Conservation (phyloP, 768 basidiomycete species). For the Podaxis pistillaris region DNA sequence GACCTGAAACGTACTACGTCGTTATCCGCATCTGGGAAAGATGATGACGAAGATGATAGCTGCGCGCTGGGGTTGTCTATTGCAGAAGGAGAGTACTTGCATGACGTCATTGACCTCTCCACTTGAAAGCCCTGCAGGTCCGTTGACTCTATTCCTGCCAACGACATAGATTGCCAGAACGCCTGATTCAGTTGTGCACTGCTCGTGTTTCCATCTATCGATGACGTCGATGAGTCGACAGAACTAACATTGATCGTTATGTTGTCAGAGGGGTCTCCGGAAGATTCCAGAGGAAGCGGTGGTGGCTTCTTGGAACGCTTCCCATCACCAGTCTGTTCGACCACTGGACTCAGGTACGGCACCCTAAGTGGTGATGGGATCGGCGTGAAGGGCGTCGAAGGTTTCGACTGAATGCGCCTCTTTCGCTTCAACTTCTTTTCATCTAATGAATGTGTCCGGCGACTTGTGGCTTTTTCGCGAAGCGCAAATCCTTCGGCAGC, state of each 20-base stretch:
- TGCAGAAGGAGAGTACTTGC: conserved; percentile 29
- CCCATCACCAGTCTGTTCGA: conserved; percentile 17
- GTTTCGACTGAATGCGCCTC: conserved; percentile 2
- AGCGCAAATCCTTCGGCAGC: conserved; percentile 10
- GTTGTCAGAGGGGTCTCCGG: not conserved
- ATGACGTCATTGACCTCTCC: conserved; percentile 25
- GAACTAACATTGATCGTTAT: not conserved
- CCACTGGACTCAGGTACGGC: conserved; percentile 28
- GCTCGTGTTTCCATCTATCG: not conserved
- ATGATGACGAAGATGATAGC: not conserved
- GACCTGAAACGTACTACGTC: not conserved
- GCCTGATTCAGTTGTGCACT: conserved; percentile 33
- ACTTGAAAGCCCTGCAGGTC: conserved; percentile 1
- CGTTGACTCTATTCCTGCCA: conserved; percentile 22
- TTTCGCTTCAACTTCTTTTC: conserved; percentile 21
- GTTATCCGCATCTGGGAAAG: not conserved
- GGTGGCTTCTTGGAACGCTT: conserved; percentile 27
- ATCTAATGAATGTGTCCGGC: conserved; percentile 21
- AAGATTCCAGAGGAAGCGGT: conserved; percentile 27
- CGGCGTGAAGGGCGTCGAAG: conserved; percentile 14
- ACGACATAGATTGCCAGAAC: conserved; percentile 45
- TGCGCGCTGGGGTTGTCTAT: not conserved
- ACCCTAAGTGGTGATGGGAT: conserved; percentile 29
- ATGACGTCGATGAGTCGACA: conserved; percentile 1
- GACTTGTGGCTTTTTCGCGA: not conserved